Conservation (phyloP, 768 basidiomycete genomes). For the Mrakia frigida region DNA sequence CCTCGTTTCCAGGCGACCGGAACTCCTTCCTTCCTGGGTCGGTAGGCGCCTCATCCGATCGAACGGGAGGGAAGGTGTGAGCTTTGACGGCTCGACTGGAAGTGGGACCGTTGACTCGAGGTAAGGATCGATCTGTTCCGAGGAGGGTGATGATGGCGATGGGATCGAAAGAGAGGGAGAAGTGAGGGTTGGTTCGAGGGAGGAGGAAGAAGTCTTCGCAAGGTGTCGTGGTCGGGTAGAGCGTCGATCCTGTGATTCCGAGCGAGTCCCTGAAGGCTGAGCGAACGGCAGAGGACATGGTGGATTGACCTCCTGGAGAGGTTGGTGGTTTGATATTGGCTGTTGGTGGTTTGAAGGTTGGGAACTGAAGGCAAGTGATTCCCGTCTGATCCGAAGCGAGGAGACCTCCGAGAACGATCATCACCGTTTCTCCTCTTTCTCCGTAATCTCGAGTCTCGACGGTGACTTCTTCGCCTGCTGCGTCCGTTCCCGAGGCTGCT, state of each 20-base stretch:
- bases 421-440: conserved; percentile 62
- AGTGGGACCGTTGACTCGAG: conserved; percentile 40
- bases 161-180: conserved; percentile 62
- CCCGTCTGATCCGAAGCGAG: conserved; percentile 55
- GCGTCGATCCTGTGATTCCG: conserved; percentile 47
- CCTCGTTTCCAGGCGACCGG: conserved; percentile 31
- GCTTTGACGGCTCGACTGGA: conserved; percentile 56
- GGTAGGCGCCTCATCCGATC: conserved; percentile 36
- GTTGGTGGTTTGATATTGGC: conserved; percentile 33
- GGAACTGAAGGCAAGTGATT: conserved; percentile 64
- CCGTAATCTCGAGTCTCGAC: conserved; percentile 43
- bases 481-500: conserved; percentile 44
- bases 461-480: conserved; percentile 37
- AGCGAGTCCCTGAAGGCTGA: conserved; percentile 61
- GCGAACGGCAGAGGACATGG: conserved; percentile 46
- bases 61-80: conserved; percentile 66
- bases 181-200: conserved; percentile 67
- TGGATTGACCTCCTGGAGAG: conserved; percentile 21
- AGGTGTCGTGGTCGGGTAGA: conserved; percentile 57
- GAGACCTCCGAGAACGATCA: conserved; percentile 74
- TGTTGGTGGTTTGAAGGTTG: conserved; percentile 45
- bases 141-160: conserved; percentile 60
- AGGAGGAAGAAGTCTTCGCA: conserved; percentile 75
- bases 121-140: conserved; percentile 47
- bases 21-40: conserved; percentile 43